Percentiles rank a stretch among this genome's conserved stretches.
Evolutionary conservation across 1,284 basidiomycete species (phyloP).

Genomic region (Papiliotrema nemorosa): DNA sequence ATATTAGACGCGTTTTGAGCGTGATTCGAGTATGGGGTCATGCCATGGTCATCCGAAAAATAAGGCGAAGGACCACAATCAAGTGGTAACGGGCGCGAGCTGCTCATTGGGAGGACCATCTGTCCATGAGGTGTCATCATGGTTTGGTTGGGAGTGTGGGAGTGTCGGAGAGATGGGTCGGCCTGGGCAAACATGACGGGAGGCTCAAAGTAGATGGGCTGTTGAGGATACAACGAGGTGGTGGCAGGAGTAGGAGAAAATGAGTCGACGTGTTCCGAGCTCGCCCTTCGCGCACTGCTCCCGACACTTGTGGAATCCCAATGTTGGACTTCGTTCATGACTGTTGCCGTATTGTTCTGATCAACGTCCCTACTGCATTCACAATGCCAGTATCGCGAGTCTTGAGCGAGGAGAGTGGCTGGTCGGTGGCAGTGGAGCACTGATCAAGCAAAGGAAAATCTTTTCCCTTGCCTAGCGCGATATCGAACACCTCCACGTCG

Average conservation of each 20-base stretch:
- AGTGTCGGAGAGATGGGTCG: constrained; percentile 1
- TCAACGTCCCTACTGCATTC: too few relatives aligned
- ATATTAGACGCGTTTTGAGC: constrained; percentile 3
- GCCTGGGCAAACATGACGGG: neutral
- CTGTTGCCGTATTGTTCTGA: too few relatives aligned
- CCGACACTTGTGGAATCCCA: too few relatives aligned
- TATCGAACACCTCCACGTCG: too few relatives aligned
- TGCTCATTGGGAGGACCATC: constrained; percentile 5
- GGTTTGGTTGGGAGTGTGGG: neutral
- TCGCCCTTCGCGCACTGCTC: too few relatives aligned
- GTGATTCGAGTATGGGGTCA: neutral
- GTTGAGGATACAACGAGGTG: neutral
- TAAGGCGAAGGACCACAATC: constrained; percentile 1
- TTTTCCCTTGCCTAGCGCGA: too few relatives aligned
- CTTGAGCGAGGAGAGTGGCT: too few relatives aligned
- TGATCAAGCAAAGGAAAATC: too few relatives aligned
- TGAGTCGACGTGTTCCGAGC: constrained; percentile 7
- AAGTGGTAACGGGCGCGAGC: neutral
- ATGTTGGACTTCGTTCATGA: too few relatives aligned
- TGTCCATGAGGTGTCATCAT: constrained; percentile 9
- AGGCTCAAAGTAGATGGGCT: neutral
- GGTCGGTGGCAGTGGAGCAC: too few relatives aligned
- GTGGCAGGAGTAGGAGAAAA: constrained; percentile 10
- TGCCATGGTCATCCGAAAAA: constrained; percentile 9
- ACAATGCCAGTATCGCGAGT: too few relatives aligned